Base-by-base conservation (phyloP, 495 filamentous ascomycete species). In the Penicillium ucsense region DNA sequence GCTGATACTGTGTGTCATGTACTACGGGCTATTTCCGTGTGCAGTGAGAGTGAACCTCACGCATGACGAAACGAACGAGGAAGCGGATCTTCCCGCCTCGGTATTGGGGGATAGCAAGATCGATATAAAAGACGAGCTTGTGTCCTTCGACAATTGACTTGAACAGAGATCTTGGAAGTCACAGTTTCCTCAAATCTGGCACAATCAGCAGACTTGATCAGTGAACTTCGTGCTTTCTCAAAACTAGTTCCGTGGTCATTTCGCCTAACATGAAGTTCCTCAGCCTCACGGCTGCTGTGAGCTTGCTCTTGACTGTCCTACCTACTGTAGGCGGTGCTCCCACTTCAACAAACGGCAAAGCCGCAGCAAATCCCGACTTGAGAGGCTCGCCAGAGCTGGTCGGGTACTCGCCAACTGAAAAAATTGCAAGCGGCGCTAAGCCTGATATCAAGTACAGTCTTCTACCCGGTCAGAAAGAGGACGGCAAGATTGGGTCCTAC, bases 401-500 rank as follows among this genome's bases (percentile, higher is more conserved):
- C 6, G 69, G 69, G 7, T 69, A 72, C 49, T 71, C 67, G 1
- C 11, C 66, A 2, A 54, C 54, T n/a, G 62, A 68, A 41, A 61
- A 53, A 12, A 31, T 64, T 8, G 49, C 59, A 6, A 56, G 49
- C 9, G 56, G 65, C 27, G 52, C 58, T 8, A 59, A 60, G 3
- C 66, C 68, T 5, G 62, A 69, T 5, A 52, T 70, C 43, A 55
- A 67, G 29, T 73, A 68, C 43, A 60, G 65, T 20, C 61, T 77
- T 29, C 68, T 73, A 6, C 59, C 73, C 3, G 81, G 76, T 0
- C 83, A 88, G 46, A 73, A 71, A 9, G 73, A 75, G 4, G 72
- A 80, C 41, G 65, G 73, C 2, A 66, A 79, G 3, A 59, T 80
- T 6, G 84, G 84, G 0, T 53, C 76, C 4, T 82, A 78, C 43